Evolutionary conservation across 306 rosid species (phyloP).

Genomic region (Cyclanthera cordifolia): DNA sequence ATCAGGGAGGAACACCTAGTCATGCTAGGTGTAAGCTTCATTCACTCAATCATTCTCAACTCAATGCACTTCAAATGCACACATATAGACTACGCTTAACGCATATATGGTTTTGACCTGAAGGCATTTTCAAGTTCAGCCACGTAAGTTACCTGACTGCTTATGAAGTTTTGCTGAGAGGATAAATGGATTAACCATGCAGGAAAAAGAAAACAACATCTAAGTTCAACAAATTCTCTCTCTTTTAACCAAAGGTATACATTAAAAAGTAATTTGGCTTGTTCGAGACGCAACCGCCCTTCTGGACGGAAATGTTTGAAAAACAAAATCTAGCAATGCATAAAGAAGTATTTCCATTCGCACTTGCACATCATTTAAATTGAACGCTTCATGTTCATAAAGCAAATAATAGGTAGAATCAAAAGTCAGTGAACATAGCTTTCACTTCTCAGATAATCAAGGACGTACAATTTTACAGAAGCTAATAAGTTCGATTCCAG

Average conservation of each 20-base stretch:
- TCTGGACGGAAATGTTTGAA: background rate
- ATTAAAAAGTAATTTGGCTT: background rate
- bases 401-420: background rate
- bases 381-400: background rate
- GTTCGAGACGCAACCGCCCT: background rate
- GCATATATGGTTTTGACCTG: background rate
- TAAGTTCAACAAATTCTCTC: background rate
- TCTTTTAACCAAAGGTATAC: background rate
- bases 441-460: background rate
- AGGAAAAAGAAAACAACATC: background rate
- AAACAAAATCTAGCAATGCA: background rate
- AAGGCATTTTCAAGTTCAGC: background rate
- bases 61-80: background rate
- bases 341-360: background rate
- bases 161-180: background rate
- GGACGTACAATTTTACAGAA: background rate
- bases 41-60: background rate
- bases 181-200: background rate
- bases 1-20: background rate
- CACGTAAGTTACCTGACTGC: background rate
- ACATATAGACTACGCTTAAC: slow-evolving; percentile 2
- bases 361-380: background rate
- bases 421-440: background rate
- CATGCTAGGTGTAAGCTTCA: background rate
- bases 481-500: background rate